Evolutionary conservation across 768 basidiomycete genomes (phyloP).

Genomic region (Mycena galopus): DNA sequence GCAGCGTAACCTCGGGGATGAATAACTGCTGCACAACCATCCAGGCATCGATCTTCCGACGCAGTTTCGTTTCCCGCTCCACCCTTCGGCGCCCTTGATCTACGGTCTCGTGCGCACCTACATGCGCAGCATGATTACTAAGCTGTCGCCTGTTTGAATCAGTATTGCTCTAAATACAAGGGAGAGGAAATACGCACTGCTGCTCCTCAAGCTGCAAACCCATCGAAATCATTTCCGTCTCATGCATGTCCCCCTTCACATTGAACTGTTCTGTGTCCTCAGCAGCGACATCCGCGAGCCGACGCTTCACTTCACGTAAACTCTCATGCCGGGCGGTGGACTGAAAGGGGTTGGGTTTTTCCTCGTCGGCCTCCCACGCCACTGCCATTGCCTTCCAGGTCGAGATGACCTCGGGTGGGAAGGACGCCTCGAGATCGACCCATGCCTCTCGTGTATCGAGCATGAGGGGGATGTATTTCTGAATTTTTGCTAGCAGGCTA

Average conservation of each 20-base stretch:
- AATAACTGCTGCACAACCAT: too few relatives aligned
- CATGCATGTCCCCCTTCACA: constrained; percentile 33
- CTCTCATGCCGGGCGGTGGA: background rate
- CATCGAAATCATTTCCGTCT: too few relatives aligned
- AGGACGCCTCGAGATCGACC: background rate
- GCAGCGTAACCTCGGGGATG: background rate
- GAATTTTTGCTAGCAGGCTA: background rate
- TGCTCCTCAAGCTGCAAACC: constrained; percentile 36
- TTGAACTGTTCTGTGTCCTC: background rate
- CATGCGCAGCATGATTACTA: background rate
- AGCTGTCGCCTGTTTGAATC: background rate
- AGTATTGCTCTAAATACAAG: background rate
- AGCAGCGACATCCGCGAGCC: constrained; percentile 26
- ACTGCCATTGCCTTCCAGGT: background rate
- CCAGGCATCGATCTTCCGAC: background rate
- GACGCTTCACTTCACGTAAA: constrained; percentile 22
- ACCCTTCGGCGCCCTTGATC: background rate
- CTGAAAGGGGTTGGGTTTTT: constrained; percentile 31
- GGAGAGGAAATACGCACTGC: constrained; percentile 21
- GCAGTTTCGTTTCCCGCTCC: constrained; percentile 11
- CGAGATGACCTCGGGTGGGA: constrained; percentile 31
- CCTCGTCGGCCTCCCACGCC: constrained; percentile 27
- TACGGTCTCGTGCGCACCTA: constrained; percentile 5
- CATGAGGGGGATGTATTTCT: constrained; percentile 7
- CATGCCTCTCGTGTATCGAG: background rate